Base-by-base conservation (phyloP, 352 stramenopile genomes). In the Plasmopara viticola region DNA sequence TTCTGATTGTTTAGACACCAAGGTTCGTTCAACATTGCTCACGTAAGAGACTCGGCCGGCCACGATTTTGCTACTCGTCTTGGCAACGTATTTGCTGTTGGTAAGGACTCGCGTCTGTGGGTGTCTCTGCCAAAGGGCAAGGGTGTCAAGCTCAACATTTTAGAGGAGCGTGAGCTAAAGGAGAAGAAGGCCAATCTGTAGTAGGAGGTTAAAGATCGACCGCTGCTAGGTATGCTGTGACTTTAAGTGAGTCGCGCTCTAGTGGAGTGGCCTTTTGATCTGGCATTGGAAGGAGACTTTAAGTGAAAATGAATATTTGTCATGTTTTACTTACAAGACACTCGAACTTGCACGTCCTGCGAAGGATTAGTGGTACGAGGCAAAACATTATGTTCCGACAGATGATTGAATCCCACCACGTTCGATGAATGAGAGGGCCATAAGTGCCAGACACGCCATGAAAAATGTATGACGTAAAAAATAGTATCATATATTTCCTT, bases 21-120 rank as follows among this genome's bases (percentile, higher is more conserved):
- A 62, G 96, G 96, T 78, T 98, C 94, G 54, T 99, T 99, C 85
- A 96, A 98, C 69, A 99, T 99, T 84, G 94, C 98, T 45, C 97
- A 97, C 73, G 80, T 99, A 43, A 98, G 98, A 84, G 97, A 99
- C 81, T 88, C 94, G 67, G 92, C 95, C 64, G 96, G 96, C 60
- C 77, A 98, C 80, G 78, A 89, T 48, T 99, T 99, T 70, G 95
- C 96, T 62, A 99, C 97, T 28, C 91, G 97, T 72, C 84, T 98
- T 42, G 72, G 74, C 51, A 99, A 99, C 78, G 90, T 98, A 56
- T 99, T 99, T 67, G 84, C 96, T 31, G 97, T 99, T 69, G 96
- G 96, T 74, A 87, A 86, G 66, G 82, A 90, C 53, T 84, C 90
- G 50, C 87, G 91, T 37, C 87, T 95, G 58, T 87, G 91, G 63